phyloP scores from a whole-genome alignment of 305 asterid species.

The Solanum hybrid region DNA sequence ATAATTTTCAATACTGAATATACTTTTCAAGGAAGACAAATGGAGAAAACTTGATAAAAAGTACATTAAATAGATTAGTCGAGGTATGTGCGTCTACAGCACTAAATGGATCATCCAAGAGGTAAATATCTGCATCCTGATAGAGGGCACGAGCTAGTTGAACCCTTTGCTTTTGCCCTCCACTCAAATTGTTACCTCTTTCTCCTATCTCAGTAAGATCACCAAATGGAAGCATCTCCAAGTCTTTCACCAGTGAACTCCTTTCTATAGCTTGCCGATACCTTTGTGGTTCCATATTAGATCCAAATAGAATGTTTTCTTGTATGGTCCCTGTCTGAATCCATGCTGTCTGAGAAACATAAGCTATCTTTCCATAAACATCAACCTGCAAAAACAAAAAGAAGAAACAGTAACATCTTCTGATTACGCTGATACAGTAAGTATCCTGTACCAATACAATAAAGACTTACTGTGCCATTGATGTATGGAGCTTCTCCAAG shows the following conservation, averaged over 20 bases:
- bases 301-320: slow-evolving; percentile 23
- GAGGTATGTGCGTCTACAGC: slow-evolving; percentile 65
- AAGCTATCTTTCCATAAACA: slow-evolving; percentile 19
- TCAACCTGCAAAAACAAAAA: slow-evolving; percentile 4
- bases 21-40: background rate
- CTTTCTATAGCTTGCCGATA: slow-evolving; percentile 11
- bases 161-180: slow-evolving; percentile 71
- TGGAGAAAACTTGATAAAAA: background rate
- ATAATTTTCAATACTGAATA: background rate
- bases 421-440: background rate
- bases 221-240: slow-evolving; percentile 53
- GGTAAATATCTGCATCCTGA: slow-evolving; percentile 63
- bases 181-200: slow-evolving; percentile 66
- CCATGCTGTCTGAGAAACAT: slow-evolving; percentile 27
- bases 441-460: background rate
- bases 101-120: slow-evolving; percentile 72
- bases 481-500: too few relatives aligned
- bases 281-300: slow-evolving; percentile 13
- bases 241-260: slow-evolving; percentile 48
- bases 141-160: slow-evolving; percentile 71
- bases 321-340: slow-evolving; percentile 24
- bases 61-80: slow-evolving; percentile 14
- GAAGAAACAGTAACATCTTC: background rate
- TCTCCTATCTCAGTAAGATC: slow-evolving; percentile 73
- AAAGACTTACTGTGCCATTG: slow-evolving; percentile 13